Evolutionary conservation across 306 rosid species (phyloP).

Genomic region (Acacia confusa): DNA sequence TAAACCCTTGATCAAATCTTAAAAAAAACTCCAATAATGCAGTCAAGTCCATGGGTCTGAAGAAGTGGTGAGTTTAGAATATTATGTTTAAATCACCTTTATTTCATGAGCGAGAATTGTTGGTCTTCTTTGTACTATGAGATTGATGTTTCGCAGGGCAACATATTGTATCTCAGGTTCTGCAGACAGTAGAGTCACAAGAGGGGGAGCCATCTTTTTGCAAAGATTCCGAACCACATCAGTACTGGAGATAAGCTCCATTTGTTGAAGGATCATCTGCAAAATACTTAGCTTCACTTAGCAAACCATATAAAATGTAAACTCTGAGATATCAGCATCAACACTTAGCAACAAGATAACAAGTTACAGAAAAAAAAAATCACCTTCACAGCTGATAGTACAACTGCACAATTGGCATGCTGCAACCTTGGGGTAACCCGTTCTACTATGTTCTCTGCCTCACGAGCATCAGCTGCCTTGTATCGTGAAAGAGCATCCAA

Average conservation of each 20-base stretch:
- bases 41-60: slow-evolving; percentile 11
- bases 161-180: slow-evolving; percentile 99
- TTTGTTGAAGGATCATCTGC: slow-evolving; percentile 99
- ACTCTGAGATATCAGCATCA: slow-evolving; percentile 22
- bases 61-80: slow-evolving; percentile 20
- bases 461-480: slow-evolving; percentile 97
- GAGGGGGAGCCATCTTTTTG: slow-evolving; percentile 99
- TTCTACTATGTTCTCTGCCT: slow-evolving; percentile 97
- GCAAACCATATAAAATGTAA: slow-evolving; percentile 30
- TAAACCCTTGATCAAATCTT: too few relatives aligned
- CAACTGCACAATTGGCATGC: slow-evolving; percentile 99
- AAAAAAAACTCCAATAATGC: slow-evolving; percentile 14
- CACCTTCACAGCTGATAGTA: slow-evolving; percentile 98
- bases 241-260: slow-evolving; percentile 97
- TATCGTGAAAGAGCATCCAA: slow-evolving; percentile 96
- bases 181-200: slow-evolving; percentile 94
- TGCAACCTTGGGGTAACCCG: slow-evolving; percentile 97
- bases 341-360: slow-evolving; percentile 23
- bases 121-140: slow-evolving; percentile 96
- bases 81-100: slow-evolving; percentile 60
- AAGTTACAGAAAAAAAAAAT: slow-evolving; percentile 9
- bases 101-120: slow-evolving; percentile 99
- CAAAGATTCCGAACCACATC: slow-evolving; percentile 98
- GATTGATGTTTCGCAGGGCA: slow-evolving; percentile 94
- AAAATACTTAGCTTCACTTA: slow-evolving; percentile 33